Conservation (phyloP, 2,329 filamentous ascomycete species). For the Colletotrichum paranaense region DNA sequence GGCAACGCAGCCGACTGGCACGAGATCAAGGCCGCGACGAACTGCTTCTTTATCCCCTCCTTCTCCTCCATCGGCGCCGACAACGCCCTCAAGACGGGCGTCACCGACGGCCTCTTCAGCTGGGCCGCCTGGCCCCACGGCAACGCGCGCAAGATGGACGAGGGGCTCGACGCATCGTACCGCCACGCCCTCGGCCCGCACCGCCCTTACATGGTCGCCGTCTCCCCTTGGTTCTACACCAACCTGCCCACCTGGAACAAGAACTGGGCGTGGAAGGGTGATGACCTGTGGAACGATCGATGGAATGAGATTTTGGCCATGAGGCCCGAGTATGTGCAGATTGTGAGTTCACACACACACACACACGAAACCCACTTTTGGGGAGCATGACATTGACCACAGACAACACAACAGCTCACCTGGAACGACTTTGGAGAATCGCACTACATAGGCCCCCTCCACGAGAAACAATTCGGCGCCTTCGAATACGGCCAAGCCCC, state of each 20-base stretch:
- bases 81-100: conserved; percentile 36
- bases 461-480: conserved; percentile 34
- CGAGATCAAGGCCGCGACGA: conserved; percentile 51
- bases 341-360: conserved; percentile 47
- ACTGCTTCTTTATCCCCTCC: conserved; percentile 57
- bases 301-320: conserved; percentile 65
- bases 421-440: conserved; percentile 65
- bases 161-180: conserved; percentile 38
- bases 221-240: conserved; percentile 70
- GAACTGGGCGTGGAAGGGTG: conserved; percentile 72
- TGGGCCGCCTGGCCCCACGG: conserved; percentile 52
- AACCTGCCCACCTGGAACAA: conserved; percentile 66
- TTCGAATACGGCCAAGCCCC: conserved; percentile 30
- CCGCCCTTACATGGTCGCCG: conserved; percentile 60
- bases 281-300: conserved; percentile 69
- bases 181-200: conserved; percentile 20
- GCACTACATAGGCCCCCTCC: conserved; percentile 63
- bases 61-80: conserved; percentile 52
- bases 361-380: too few relatives aligned
- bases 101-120: conserved; percentile 49
- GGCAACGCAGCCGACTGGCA: conserved; percentile 54
- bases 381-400: too few relatives aligned
- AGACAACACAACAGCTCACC: conserved; percentile 35
- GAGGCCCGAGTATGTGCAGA: conserved; percentile 57
- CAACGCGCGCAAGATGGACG: conserved; percentile 32